phyloP scores from a whole-genome alignment of 2,329 filamentous ascomycete species.

The Clonostachys sp. region DNA sequence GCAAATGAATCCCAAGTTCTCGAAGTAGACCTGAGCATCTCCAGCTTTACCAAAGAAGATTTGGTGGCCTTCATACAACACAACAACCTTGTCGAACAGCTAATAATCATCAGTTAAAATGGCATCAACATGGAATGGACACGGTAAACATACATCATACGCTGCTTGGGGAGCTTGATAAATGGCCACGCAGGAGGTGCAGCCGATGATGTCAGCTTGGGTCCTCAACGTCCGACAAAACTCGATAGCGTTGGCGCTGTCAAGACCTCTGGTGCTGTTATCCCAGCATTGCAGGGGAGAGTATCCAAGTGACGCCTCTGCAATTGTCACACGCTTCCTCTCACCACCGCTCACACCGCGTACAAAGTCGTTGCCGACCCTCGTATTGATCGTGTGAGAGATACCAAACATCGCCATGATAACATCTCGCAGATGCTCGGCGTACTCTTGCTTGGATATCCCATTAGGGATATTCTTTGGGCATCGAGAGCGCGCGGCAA shows the following conservation, averaged over 20 bases:
- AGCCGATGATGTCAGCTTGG: constrained; percentile 40
- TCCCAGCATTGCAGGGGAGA: constrained; percentile 23
- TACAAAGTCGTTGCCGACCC: constrained; percentile 48
- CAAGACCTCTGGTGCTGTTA: constrained; percentile 48
- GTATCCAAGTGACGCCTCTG: constrained; percentile 17
- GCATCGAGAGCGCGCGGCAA: constrained; percentile 52
- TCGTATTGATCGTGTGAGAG: constrained; percentile 47
- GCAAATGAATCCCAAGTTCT: constrained; percentile 63
- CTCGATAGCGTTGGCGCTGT: constrained; percentile 48
- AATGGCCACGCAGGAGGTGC: constrained; percentile 46
- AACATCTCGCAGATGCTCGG: constrained; percentile 44
- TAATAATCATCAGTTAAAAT: no score
- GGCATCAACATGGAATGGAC: no score
- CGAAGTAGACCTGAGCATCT: constrained; percentile 60
- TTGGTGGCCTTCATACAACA: constrained; percentile 56
- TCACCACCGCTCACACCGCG: constrained; percentile 49
- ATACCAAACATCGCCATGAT: constrained; percentile 51
- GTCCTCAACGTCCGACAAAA: constrained; percentile 48
- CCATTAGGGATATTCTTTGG: constrained; percentile 42
- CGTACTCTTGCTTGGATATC: constrained; percentile 32
- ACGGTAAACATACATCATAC: constrained; percentile 32
- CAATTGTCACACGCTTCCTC: constrained; percentile 27
- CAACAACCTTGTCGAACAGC: constrained; percentile 54
- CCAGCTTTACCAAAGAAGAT: constrained; percentile 59
- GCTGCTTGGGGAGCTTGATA: constrained; percentile 52